Evolutionary conservation across 2,329 filamentous ascomycete genomes (phyloP).

Genomic region (Trichophyton verrucosum): DNA sequence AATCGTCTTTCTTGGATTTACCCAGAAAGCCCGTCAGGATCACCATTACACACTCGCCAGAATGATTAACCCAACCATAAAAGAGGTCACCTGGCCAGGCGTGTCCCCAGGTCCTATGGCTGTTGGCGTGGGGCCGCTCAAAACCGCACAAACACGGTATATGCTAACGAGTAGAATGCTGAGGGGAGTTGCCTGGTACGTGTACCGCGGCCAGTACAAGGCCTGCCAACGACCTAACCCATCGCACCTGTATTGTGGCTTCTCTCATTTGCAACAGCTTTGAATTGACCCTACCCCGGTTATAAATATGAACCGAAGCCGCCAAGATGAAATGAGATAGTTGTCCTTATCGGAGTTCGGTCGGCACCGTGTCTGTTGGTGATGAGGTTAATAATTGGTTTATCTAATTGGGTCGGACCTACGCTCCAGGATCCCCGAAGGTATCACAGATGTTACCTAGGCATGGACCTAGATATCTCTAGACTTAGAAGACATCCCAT

Average conservation of each 20-base stretch:
- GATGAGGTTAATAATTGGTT: no score
- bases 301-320: background rate
- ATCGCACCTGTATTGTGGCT: background rate
- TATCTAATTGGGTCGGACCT: no score
- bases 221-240: background rate
- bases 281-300: background rate
- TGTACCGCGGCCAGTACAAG: background rate
- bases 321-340: background rate
- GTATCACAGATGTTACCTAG: no score
- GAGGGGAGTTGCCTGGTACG: background rate
- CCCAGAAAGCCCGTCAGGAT: background rate
- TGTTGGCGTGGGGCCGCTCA: background rate
- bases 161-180: background rate
- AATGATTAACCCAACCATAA: background rate
- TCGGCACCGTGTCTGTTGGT: no score
- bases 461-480: no score
- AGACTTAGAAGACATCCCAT: background rate
- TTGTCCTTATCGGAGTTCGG: background rate
- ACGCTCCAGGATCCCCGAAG: no score
- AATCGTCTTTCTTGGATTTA: background rate
- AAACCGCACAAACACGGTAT: background rate
- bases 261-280: background rate
- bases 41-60: background rate
- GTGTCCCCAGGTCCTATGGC: conserved; percentile 1
- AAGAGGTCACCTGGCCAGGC: background rate